These are phyloP conservation scores for Gossypium bickii DNA, from an alignment of 345 rosid genomes.

Conservation along the genomic window DNA sequence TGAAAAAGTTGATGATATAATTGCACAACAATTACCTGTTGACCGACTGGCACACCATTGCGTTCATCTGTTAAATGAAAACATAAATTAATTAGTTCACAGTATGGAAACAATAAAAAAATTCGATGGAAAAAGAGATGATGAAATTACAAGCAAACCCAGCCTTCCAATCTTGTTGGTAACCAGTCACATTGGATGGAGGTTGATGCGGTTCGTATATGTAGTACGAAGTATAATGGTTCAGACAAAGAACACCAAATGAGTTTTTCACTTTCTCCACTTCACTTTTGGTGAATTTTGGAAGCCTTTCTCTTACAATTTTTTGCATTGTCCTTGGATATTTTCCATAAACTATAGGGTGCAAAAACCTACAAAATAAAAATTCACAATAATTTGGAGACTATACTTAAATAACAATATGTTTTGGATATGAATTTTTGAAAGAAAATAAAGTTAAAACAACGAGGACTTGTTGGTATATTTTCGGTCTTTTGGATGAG, in stretches of 20 bases:
- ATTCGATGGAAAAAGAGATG: background rate
- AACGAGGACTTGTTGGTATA: no score
- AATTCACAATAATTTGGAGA: slow-evolving; percentile 54
- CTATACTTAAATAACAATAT: slow-evolving; percentile 23
- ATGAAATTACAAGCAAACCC: slow-evolving; percentile 64
- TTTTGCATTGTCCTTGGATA: no score
- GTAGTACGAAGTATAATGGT: slow-evolving; percentile 81
- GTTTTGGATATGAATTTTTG: no score
- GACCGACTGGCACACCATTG: background rate
- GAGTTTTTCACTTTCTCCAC: slow-evolving; percentile 79
- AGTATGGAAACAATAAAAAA: background rate
- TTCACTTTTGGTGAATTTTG: slow-evolving; percentile 26
- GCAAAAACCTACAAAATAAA: no score
- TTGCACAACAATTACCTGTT: background rate
- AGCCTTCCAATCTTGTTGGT: slow-evolving; percentile 87
- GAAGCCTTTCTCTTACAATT: no score
- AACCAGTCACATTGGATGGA: slow-evolving; percentile 49
- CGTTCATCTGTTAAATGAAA: background rate
- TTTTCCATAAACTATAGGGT: no score
- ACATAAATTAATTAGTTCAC: background rate
- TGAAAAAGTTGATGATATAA: background rate
- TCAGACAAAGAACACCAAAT: slow-evolving; percentile 74
- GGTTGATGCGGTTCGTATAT: slow-evolving; percentile 47
- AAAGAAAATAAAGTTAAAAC: no score
- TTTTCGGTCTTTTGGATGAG: no score